A percentile compares a stretch with the other conserved stretches of the same genome.
Evolutionary conservation across 441 rosid species (phyloP).

Genomic region (Gossypium davidsonii): DNA sequence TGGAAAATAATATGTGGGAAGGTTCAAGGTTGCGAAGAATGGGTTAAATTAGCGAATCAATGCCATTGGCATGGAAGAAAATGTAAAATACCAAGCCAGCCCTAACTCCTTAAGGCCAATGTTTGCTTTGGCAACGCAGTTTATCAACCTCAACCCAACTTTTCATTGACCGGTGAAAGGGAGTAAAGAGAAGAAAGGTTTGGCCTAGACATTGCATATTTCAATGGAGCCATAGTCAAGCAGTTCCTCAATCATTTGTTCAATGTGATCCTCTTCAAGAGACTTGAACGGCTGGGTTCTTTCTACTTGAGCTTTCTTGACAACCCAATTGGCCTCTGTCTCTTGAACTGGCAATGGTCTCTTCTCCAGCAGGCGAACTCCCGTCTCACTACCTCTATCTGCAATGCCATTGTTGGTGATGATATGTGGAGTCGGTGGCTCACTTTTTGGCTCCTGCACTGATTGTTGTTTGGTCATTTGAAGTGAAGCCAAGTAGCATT

Average conservation of each 20-base stretch:
- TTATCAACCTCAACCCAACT: too few species aligned
- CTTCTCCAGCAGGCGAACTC: slow-evolving; percentile 22
- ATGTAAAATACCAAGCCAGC: neutral
- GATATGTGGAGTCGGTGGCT: slow-evolving; percentile 18
- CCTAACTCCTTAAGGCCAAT: too few species aligned
- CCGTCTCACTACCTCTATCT: slow-evolving; percentile 21
- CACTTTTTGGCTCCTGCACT: slow-evolving; percentile 22
- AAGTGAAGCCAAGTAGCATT: slow-evolving; percentile 86
- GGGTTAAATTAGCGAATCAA: slow-evolving; percentile 31
- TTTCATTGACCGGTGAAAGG: too few species aligned
- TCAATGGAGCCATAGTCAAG: slow-evolving; percentile 72
- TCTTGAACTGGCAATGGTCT: slow-evolving; percentile 28
- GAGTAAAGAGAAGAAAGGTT: neutral
- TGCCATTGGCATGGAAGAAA: neutral
- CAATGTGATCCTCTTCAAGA: slow-evolving; percentile 87
- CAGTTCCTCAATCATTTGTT: slow-evolving; percentile 92
- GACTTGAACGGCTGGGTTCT: slow-evolving; percentile 34
- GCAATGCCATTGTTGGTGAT: slow-evolving; percentile 21
- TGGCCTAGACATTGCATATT: slow-evolving; percentile 33
- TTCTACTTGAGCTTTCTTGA: slow-evolving; percentile 33
- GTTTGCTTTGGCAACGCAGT: too few species aligned
- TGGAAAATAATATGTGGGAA: slow-evolving; percentile 11
- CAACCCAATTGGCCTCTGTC: slow-evolving; percentile 32
- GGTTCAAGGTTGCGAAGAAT: slow-evolving; percentile 12
- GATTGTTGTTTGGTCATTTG: slow-evolving; percentile 57